Evolutionary conservation across 2,329 filamentous ascomycete genomes (phyloP).

Genomic region (Aspergillus fischeri): DNA sequence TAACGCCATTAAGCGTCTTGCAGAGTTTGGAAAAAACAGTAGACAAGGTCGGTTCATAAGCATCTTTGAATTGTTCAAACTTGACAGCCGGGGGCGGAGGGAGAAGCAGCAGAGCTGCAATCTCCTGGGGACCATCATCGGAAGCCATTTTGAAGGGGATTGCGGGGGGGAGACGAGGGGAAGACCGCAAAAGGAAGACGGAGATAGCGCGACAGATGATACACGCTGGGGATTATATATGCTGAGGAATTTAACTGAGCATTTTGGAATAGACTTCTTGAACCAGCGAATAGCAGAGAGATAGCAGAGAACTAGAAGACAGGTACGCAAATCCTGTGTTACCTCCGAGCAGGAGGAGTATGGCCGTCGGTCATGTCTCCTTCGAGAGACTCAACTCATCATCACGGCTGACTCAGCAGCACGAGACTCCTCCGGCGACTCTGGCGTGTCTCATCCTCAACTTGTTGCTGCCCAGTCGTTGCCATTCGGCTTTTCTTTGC

Average conservation of each 20-base stretch:
- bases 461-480: not conserved
- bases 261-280: not conserved
- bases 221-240: not conserved
- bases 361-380: not conserved
- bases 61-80: conserved; percentile 50
- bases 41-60: conserved; percentile 58
- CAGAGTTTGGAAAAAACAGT: conserved; percentile 51
- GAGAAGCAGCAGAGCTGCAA: conserved; percentile 55
- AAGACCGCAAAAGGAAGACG: not conserved
- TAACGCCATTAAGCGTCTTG: conserved; percentile 25
- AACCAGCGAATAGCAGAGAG: not conserved
- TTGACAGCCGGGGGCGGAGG: conserved; percentile 56
- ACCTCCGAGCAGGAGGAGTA: not conserved
- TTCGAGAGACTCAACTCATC: not conserved
- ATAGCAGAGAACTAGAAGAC: not conserved
- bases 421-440: conserved; percentile 7
- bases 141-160: conserved; percentile 18
- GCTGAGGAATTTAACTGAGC: not conserved
- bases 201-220: not conserved
- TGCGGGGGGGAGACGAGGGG: conserved; percentile 1
- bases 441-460: not conserved
- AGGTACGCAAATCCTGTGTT: not conserved
- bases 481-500: not conserved
- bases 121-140: conserved; percentile 12
- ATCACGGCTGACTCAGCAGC: conserved; percentile 16